These are phyloP conservation scores for Daldinia concentrica DNA, from an alignment of 495 filamentous ascomycete species.

Conservation along the genomic window DNA sequence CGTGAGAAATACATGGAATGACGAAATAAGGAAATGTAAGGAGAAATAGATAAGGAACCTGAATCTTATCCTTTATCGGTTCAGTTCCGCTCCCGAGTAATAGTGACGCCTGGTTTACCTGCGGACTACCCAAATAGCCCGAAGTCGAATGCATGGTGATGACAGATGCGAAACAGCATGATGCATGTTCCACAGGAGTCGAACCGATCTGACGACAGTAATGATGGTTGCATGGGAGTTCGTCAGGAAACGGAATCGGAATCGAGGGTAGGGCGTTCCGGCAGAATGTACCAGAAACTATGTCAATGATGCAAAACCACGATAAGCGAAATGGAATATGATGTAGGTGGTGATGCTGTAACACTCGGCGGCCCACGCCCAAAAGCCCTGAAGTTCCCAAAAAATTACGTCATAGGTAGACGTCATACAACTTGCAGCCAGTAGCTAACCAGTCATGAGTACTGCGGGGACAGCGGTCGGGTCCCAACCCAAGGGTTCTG, in stretches of 20 bases:
- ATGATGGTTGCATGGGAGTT: slow-evolving; percentile 28
- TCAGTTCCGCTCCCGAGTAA: neutral
- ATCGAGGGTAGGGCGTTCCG: slow-evolving; percentile 31
- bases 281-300: slow-evolving; percentile 36
- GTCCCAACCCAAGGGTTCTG: slow-evolving; percentile 29
- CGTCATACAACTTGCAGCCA: slow-evolving; percentile 26
- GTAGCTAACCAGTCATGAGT: slow-evolving; percentile 21
- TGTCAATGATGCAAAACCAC: slow-evolving; percentile 39
- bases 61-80: slow-evolving; percentile 13
- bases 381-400: slow-evolving; percentile 11
- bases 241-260: slow-evolving; percentile 33
- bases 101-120: slow-evolving; percentile 30
- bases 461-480: slow-evolving; percentile 15
- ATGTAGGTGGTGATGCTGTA: slow-evolving; percentile 48
- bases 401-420: slow-evolving; percentile 37
- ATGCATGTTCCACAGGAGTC: slow-evolving; percentile 18
- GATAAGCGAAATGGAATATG: slow-evolving; percentile 40
- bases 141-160: slow-evolving; percentile 29
- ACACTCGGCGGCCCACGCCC: slow-evolving; percentile 22
- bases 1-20: slow-evolving; percentile 18
- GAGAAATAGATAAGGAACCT: slow-evolving; percentile 6
- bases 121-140: slow-evolving; percentile 6
- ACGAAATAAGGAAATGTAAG: slow-evolving; percentile 18
- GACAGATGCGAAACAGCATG: slow-evolving; percentile 43
- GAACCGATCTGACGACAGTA: slow-evolving; percentile 15